These are phyloP conservation scores for Erodium trifolium DNA, from an alignment of 441 rosid species.

Conservation along the genomic window DNA sequence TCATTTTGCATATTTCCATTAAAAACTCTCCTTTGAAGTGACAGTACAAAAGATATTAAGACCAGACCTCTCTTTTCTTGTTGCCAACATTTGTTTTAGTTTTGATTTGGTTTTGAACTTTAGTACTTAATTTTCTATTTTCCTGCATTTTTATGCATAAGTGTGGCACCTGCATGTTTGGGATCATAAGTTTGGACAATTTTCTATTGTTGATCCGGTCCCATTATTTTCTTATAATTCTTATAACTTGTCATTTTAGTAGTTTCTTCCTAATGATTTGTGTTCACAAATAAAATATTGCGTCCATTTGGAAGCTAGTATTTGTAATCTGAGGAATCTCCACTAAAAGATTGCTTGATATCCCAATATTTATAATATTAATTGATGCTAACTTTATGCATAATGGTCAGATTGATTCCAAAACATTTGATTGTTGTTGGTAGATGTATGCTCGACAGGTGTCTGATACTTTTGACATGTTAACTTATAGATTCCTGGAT, in stretches of 20 bases:
- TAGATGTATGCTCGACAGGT: neutral
- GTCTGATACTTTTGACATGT: neutral
- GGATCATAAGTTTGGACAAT: neutral
- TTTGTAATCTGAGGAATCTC: neutral
- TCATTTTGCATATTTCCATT: neutral
- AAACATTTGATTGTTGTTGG: neutral
- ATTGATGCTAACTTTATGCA: neutral
- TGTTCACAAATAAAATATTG: neutral
- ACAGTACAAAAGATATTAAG: neutral
- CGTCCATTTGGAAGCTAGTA: neutral
- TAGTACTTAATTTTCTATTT: neutral
- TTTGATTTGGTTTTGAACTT: neutral
- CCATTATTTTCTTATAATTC: neutral
- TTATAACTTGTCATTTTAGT: too few species aligned
- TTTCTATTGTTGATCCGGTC: neutral
- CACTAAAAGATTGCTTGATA: neutral
- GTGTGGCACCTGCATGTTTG: neutral
- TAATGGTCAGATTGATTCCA: neutral
- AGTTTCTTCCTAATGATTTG: too few species aligned
- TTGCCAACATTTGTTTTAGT: neutral
- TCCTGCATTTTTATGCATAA: neutral
- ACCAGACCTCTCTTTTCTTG: neutral
- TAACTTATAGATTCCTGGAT: neutral
- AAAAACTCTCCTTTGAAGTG: neutral
- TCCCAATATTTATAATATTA: constrained; percentile 4